A percentile compares a stretch with the other conserved stretches of the same genome.
phyloP scores from a whole-genome alignment of 768 basidiomycete genomes.

The Lactarius hatsudake region DNA sequence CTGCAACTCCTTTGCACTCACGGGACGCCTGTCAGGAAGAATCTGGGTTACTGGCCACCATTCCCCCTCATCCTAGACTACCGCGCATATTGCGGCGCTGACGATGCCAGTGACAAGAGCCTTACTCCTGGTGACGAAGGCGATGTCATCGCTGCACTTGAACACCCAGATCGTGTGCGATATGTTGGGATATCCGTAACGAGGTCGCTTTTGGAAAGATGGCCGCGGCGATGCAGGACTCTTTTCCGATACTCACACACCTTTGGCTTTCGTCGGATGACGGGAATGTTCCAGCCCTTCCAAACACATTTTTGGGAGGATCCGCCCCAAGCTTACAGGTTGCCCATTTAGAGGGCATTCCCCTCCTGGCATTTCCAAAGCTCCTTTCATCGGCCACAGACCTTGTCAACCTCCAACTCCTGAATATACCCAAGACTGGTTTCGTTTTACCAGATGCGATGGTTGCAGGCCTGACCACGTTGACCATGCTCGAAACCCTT shows the following conservation, averaged over 20 bases:
- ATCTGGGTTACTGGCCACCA: background rate
- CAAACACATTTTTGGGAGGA: background rate
- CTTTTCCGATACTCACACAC: background rate
- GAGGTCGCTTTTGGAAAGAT: background rate
- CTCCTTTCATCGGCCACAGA: background rate
- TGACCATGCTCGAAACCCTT: background rate
- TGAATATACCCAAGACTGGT: background rate
- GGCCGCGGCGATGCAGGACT: background rate
- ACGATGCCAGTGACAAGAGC: background rate
- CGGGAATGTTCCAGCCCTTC: background rate
- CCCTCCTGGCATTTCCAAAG: background rate
- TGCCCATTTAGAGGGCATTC: background rate
- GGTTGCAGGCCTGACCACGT: background rate
- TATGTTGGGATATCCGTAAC: background rate
- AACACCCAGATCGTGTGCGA: background rate
- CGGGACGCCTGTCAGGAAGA: background rate
- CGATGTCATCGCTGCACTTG: background rate
- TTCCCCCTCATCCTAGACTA: background rate
- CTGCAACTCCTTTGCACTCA: slow-evolving; percentile 4
- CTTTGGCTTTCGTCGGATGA: background rate
- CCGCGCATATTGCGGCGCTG: background rate
- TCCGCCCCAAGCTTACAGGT: background rate
- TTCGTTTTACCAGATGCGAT: background rate
- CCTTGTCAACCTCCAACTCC: background rate
- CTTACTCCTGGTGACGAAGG: background rate